Evolutionary conservation across 371 early-diverging fungal genomes (phyloP).

Genomic region (Mucor plumbeus): DNA sequence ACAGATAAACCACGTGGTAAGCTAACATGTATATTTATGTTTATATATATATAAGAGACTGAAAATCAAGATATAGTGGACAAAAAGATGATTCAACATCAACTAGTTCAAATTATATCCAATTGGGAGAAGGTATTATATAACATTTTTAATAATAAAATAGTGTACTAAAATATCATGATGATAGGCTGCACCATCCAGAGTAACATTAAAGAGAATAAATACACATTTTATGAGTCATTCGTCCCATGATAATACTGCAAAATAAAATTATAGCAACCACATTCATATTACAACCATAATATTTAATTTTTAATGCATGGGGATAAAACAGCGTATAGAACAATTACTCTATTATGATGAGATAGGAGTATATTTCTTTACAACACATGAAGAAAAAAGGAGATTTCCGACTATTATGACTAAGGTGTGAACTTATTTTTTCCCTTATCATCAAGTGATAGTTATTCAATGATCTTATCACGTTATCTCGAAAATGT

Average conservation of each 20-base stretch:
- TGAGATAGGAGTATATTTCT: not conserved
- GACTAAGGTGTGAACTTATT: constrained; percentile 2
- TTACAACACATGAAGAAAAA: not conserved
- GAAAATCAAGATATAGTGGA: constrained; percentile 38
- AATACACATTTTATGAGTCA: constrained; percentile 66
- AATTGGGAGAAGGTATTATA: constrained; percentile 58
- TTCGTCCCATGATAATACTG: constrained; percentile 12
- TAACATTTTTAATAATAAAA: not conserved
- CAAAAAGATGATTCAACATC: constrained; percentile 69
- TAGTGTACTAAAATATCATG: not conserved
- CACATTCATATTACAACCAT: not conserved
- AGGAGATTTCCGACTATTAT: not conserved
- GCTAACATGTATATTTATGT: not conserved
- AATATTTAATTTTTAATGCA: constrained; percentile 8
- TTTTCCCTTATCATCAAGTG: constrained; percentile 7
- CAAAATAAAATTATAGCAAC: not conserved
- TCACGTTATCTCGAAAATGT: constrained; percentile 19
- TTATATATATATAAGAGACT: not conserved
- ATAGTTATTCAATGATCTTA: constrained; percentile 17
- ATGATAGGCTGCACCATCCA: constrained; percentile 50
- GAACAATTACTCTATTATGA: not conserved
- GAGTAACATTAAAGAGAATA: constrained; percentile 71
- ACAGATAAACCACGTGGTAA: constrained; percentile 27
- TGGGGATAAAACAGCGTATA: constrained; percentile 9
- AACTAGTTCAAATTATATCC: constrained; percentile 70